These are phyloP conservation scores for Eutypa lata DNA, from an alignment of 2,329 filamentous ascomycete species.

Conservation along the genomic window DNA sequence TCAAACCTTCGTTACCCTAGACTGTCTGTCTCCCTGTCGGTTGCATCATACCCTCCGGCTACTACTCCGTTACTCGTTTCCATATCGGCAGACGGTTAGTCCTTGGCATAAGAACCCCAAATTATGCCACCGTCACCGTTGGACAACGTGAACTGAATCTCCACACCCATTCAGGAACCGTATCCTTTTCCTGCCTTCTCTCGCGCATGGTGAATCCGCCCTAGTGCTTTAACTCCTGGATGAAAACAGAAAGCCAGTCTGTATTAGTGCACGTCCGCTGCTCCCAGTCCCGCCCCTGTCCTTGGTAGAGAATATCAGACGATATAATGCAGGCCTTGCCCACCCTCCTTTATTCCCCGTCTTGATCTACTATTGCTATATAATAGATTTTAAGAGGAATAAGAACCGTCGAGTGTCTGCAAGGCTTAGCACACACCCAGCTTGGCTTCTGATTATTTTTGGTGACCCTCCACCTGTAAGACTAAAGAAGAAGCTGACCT, in stretches of 20 bases:
- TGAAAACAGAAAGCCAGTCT: slow-evolving; percentile 37
- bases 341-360: slow-evolving; percentile 28
- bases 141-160: slow-evolving; percentile 41
- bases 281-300: slow-evolving; percentile 32
- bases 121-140: slow-evolving; percentile 54
- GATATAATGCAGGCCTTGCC: slow-evolving; percentile 44
- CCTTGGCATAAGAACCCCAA: slow-evolving; percentile 58
- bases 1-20: slow-evolving; percentile 27
- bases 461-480: slow-evolving; percentile 20
- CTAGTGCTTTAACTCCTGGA: slow-evolving; percentile 44
- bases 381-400: slow-evolving; percentile 32
- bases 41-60: slow-evolving; percentile 41
- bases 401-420: slow-evolving; percentile 20
- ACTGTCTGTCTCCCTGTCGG: slow-evolving; percentile 34
- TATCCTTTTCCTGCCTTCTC: slow-evolving; percentile 31
- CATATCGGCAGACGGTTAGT: slow-evolving; percentile 46
- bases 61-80: slow-evolving; percentile 41
- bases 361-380: slow-evolving; percentile 33
- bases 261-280: slow-evolving; percentile 38
- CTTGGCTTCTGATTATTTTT: slow-evolving; percentile 23
- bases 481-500: slow-evolving; percentile 12
- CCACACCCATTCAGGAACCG: slow-evolving; percentile 43
- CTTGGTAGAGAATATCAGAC: slow-evolving; percentile 42
- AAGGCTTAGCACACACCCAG: slow-evolving; percentile 20
- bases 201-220: slow-evolving; percentile 45